Evolutionary conservation across 75 land plant species (phyloP).

Genomic region (Ceratopteris richardii): DNA sequence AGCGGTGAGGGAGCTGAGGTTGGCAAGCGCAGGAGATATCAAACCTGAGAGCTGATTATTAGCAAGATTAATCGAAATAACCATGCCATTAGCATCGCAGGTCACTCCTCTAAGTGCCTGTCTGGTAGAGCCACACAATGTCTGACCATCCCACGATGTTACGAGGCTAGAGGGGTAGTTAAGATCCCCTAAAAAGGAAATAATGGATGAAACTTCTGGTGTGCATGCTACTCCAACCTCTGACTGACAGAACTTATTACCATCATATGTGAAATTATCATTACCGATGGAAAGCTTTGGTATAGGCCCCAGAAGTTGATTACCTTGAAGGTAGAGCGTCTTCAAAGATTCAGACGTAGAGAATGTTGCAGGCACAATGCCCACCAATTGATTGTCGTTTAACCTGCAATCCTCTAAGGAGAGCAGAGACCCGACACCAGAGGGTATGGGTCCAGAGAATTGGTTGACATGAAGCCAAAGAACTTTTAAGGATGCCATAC

Average conservation of each 20-base stretch:
- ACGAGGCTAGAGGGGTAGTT: constrained; percentile 42
- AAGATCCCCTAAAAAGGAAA: constrained; percentile 40
- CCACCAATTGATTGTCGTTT: constrained; percentile 55
- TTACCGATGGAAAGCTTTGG: constrained; percentile 33
- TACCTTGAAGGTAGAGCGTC: constrained; percentile 34
- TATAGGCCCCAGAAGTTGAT: constrained; percentile 56
- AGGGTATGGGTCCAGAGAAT: constrained; percentile 59
- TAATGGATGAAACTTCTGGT: constrained; percentile 46
- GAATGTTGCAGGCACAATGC: constrained; percentile 44
- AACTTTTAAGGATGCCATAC: constrained; percentile 31
- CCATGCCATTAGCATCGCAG: constrained; percentile 32
- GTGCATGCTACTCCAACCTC: constrained; percentile 41
- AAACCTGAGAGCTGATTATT: constrained; percentile 36
- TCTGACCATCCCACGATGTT: constrained; percentile 55
- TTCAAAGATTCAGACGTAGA: constrained; percentile 17
- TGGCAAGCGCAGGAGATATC: constrained; percentile 67
- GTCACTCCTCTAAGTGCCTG: too few relatives aligned
- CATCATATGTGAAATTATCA: constrained; percentile 15
- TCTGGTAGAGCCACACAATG: too few relatives aligned
- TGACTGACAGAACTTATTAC: constrained; percentile 49
- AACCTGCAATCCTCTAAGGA: constrained; percentile 37
- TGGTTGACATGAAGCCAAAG: constrained; percentile 71
- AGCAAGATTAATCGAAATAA: constrained; percentile 36
- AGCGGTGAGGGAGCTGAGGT: constrained; percentile 35
- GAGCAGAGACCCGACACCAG: constrained; percentile 23